Base-by-base conservation (phyloP, 805 yeast species). In the Kluyveromyces wickerhamii region DNA sequence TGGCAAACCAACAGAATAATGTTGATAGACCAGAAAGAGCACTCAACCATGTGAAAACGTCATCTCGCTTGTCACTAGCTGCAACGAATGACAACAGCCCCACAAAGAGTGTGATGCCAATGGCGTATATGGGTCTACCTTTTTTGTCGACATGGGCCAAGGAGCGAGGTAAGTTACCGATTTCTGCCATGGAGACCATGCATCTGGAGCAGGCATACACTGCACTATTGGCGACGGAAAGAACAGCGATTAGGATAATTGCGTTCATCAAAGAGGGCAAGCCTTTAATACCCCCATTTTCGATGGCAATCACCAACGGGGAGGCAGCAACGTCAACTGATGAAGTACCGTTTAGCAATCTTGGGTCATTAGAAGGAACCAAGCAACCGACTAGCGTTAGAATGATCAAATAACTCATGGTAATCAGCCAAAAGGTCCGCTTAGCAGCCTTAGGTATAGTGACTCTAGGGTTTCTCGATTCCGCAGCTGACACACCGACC, bases 351-450 rank as follows among this genome's bases (percentile, higher is more conserved):
- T 69, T 74, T 20, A 72, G 49, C 35, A 79, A 63, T 33, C 69
- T 60, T 8, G 54, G 41, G 40, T 74, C 71, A 37, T 62, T 62
- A 51, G 65, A 76, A 11, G 85, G 83, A 25, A 82, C 89, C 38
- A 84, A 64, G 47, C 81, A 73, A 27, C 87, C 80, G 47, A 66
- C 72, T 45, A 69, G 65, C 37, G 60, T 76, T 52, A 60, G 70
- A 41, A 77, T 66, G 8, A 69, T 61, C 54, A 84, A 66, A 62
- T 84, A 84, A 53, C 83, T 82, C 45, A 80, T 56, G 11, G 77
- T 62, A 38, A 83, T 77, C 60, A 92, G 70, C 88, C 89, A 82
- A 61, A 84, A 80, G 3, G 81, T 85, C 61, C 83, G 88, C 58
- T 81, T 82, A 39, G 79, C 74, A 27, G 89, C 88, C 33, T 69